Evolutionary conservation across 495 filamentous ascomycete genomes (phyloP).

Genomic region (Mytilinidion resinicola): DNA sequence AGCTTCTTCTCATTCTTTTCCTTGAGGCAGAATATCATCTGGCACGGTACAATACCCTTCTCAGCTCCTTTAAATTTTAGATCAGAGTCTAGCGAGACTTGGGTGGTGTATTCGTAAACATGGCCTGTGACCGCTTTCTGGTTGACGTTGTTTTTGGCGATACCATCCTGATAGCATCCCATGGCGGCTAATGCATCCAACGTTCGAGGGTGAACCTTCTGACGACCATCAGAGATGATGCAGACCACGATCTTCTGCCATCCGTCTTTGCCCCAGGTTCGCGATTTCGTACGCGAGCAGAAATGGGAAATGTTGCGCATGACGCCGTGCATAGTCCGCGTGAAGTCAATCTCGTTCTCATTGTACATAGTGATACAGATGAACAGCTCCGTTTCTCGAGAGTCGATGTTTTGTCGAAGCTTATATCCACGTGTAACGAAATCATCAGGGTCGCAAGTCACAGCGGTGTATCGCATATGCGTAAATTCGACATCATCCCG

Average conservation of each 20-base stretch:
- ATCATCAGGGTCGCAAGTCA: constrained; percentile 96
- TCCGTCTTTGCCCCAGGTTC: constrained; percentile 94
- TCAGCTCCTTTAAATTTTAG: constrained; percentile 98
- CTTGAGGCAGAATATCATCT: constrained; percentile 98
- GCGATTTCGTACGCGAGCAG: constrained; percentile 81
- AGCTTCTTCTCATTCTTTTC: constrained; percentile 97
- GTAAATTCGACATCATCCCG: constrained; percentile 95
- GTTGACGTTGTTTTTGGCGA: constrained; percentile 98
- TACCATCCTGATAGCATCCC: constrained; percentile 98
- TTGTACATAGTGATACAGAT: constrained; percentile 99
- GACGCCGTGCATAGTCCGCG: constrained; percentile 95
- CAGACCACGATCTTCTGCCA: constrained; percentile 99
- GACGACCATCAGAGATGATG: constrained; percentile 87
- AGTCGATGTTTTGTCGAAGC: constrained; percentile 88
- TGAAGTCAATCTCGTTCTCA: constrained; percentile 93
- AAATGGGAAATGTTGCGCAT: constrained; percentile 98
- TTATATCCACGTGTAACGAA: constrained; percentile 85
- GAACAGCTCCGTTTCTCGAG: constrained; percentile 92
- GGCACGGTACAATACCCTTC: constrained; percentile 97
- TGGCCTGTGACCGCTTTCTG: constrained; percentile 77
- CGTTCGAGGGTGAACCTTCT: constrained; percentile 89
- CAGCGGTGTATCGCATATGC: constrained; percentile 99
- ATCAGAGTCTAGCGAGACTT: constrained; percentile 90
- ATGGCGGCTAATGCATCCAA: constrained; percentile 94
- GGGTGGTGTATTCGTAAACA: constrained; percentile 98